Base-by-base conservation (phyloP, 306 rosid genomes). In the Inga laurina region DNA sequence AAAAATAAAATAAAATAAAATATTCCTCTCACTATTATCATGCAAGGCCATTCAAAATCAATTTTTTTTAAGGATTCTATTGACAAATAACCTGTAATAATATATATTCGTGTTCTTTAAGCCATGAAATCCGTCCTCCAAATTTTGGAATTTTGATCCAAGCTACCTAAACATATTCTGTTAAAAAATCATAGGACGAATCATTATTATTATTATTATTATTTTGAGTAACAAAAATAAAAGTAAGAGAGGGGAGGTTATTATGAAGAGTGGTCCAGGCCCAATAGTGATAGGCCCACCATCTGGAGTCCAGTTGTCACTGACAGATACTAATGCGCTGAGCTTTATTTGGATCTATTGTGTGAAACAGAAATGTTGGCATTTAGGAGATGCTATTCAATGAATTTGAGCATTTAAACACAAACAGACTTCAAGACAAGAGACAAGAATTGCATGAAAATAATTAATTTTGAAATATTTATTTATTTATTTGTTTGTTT, bases 231-330 rank as follows among this genome's bases (percentile, higher is more conserved):
- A 4, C 1, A 15, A 56, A 8, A 56, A 7, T 7, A 76, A 81
- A 37, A 82, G 82, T 72, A 64, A 83, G 46, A 18, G 16, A 22
- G 22, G 34, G 21, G 21, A 44, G 70, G 79, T 51, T 59, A 57
- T 59, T 59, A 59, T n/a, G 61, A 48, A 27, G 18, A 24, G 66
- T 82, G 41, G 57, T 70, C 61, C 80, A 68, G 37, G 84, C 80
- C 84, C 86, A 82, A 18, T 21, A 15, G 8, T 48, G 34, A 7
- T 16, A 68, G 79, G 72, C 82, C 82, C 84, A 84, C 61, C 1
- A 0, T 43, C 24, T 34, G 41, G 59, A 70, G 45, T 49, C 71
- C 48, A n/a, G 59, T 68, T 67, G 49, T 62, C 32, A 4, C 5
- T 19, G 73, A 68, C 27, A 37, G 11, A 8, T 10, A 16, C 45